Evolutionary conservation across 192 early-diverging fungal genomes (phyloP), one percentile per base, ranked within the genome.

Genomic region (Mortierella antarctica): DNA sequence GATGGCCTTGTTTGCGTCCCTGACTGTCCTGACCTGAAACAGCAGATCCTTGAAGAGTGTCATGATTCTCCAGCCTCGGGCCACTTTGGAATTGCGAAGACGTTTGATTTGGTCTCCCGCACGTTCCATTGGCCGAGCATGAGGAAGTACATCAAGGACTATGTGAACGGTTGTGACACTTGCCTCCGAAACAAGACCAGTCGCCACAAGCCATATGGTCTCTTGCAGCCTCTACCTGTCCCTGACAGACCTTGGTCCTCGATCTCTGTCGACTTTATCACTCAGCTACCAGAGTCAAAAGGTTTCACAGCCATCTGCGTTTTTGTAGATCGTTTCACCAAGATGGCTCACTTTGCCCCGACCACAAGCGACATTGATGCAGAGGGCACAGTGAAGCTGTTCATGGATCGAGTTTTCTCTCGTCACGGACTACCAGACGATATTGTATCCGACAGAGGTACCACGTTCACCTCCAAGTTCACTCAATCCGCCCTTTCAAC

Each of bases 221-320:
- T 66, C 2, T 65, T 87, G 6, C 23, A 72, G 52, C 64, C 84
- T 2, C 46, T 84, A 8, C 51, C 67, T 2, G 66, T 86, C 13
- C 67, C 87, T 0, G 50, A 57, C 6, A 10, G 23, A 7, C 84
- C 78, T 0, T 88, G 84, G 78, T 14, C 62, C 11, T 77, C 83
- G 2, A 86, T 88, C 47, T 72, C 63, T 8, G 75, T 89, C 49
- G 87, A 86, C 55, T 87, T 86, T 51, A 84, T 87, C 41, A 59
- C 56, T 12, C 57, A 62, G 14, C 62, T 88, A 1, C 83, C 73
- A 0, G n/a, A 21, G 2, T 65, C 70, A 0, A 15, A 21, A 0
- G 70, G 66, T 6, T 83, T 21, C 70, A 74, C 70, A 44, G 56
- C 70, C 0, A 83, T 89, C 3, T 66, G 83, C 10, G 85, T 89